Conservation (phyloP, 2,329 filamentous ascomycete species). For the Orbilia oligospora region DNA sequence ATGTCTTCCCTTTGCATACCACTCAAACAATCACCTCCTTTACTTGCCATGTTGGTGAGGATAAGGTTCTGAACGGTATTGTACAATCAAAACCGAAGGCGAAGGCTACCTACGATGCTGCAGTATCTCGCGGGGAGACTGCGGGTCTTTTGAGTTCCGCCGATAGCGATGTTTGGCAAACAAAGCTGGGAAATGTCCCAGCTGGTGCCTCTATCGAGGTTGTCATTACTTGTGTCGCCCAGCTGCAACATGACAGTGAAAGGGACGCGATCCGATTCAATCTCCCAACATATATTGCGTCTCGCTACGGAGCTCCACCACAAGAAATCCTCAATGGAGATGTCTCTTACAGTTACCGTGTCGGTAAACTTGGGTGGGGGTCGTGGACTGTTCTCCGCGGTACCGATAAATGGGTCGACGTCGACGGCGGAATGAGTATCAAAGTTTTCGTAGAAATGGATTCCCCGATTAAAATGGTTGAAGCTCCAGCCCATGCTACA, state of each 20-base stretch:
- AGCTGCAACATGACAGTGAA: slow-evolving; percentile 80
- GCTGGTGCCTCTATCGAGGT: slow-evolving; percentile 71
- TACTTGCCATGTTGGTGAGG: slow-evolving; percentile 74
- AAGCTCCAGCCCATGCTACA: slow-evolving; percentile 79
- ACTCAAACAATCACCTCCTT: slow-evolving; percentile 80
- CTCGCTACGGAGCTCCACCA: slow-evolving; percentile 74
- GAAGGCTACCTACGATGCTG: slow-evolving; percentile 73
- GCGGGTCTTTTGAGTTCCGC: slow-evolving; percentile 78
- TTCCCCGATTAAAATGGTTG: slow-evolving; percentile 71
- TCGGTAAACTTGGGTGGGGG: slow-evolving; percentile 34
- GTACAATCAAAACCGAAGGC: slow-evolving; percentile 78
- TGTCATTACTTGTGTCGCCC: slow-evolving; percentile 77
- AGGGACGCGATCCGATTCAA: slow-evolving; percentile 78
- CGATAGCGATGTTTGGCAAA: slow-evolving; percentile 77
- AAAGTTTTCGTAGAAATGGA: slow-evolving; percentile 75
- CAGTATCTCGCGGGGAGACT: slow-evolving; percentile 73
- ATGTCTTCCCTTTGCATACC: slow-evolving; percentile 80
- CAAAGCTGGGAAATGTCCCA: slow-evolving; percentile 78
- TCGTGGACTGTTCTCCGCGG: slow-evolving; percentile 24
- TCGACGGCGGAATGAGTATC: slow-evolving; percentile 70
- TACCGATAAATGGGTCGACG: slow-evolving; percentile 60
- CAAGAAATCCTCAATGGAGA: slow-evolving; percentile 65
- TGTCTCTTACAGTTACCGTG: slow-evolving; percentile 38
- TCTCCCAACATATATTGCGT: slow-evolving; percentile 77
- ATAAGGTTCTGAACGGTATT: slow-evolving; percentile 73